Evolutionary conservation across 176 grass and related monocot genomes (phyloP).

Genomic region (Eleusine indica): DNA sequence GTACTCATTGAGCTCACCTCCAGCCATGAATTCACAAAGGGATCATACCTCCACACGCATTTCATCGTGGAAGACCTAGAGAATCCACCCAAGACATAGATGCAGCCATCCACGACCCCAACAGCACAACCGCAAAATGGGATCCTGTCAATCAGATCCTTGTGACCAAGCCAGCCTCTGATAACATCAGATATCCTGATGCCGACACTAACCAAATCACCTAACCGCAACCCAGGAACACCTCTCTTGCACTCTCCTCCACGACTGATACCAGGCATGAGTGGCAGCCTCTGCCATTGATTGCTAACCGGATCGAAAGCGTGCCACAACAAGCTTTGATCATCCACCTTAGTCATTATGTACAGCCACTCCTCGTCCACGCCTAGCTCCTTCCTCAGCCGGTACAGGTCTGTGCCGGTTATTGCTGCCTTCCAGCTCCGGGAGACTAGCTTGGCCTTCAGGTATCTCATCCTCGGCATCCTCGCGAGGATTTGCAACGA

Average conservation of each 20-base stretch:
- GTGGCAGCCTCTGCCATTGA: constrained; percentile 70
- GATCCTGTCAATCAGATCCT: constrained; percentile 42
- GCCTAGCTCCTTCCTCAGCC: constrained; percentile 55
- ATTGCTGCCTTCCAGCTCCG: constrained; percentile 63
- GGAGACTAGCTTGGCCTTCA: constrained; percentile 62
- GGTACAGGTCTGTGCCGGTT: constrained; percentile 44
- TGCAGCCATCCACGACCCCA: constrained; percentile 52
- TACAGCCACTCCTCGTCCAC: constrained; percentile 73
- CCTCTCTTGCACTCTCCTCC: constrained; percentile 45
- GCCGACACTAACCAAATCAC: constrained; percentile 43
- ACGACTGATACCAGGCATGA: constrained; percentile 54
- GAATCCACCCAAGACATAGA: constrained; percentile 82
- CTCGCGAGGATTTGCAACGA: constrained; percentile 75
- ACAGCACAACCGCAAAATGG: constrained; percentile 55
- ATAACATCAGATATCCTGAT: constrained; percentile 57
- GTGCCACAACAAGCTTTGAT: constrained; percentile 58
- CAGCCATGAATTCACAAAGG: constrained; percentile 67
- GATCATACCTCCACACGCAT: constrained; percentile 71
- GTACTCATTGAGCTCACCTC: constrained; percentile 68
- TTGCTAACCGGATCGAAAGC: constrained; percentile 62
- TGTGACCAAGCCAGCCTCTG: constrained; percentile 63
- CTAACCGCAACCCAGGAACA: constrained; percentile 32
- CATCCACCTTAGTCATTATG: constrained; percentile 44
- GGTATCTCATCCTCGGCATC: constrained; percentile 48
- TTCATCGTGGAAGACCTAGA: constrained; percentile 54